Conservation (phyloP, 2,329 filamentous ascomycete species). For the Biscogniauxia marginata region DNA sequence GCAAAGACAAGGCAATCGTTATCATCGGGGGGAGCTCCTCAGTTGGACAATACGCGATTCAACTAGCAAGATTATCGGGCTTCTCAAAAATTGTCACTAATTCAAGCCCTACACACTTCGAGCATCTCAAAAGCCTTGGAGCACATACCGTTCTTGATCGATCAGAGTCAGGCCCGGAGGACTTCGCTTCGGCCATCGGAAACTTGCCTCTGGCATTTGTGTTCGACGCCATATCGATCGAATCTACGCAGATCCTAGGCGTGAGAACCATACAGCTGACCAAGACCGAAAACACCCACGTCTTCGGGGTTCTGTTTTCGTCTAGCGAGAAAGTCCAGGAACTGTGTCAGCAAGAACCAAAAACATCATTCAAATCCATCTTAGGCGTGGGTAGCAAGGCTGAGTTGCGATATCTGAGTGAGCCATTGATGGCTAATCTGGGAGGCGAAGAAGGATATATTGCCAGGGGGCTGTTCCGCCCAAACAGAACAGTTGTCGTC, state of each 20-base stretch:
- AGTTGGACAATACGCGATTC: constrained; percentile 35
- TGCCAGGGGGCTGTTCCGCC: constrained; percentile 29
- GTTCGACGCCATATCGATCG: constrained; percentile 31
- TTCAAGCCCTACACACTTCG: constrained; percentile 28
- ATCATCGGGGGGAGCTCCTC: constrained; percentile 37
- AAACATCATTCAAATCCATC: neutral
- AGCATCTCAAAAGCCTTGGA: constrained; percentile 19
- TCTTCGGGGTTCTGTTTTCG: constrained; percentile 15
- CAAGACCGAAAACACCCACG: constrained; percentile 15
- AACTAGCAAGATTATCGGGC: constrained; percentile 33
- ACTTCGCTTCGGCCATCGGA: constrained; percentile 26
- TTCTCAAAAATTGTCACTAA: constrained; percentile 35
- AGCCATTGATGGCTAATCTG: constrained; percentile 27
- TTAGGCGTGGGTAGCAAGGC: constrained; percentile 27
- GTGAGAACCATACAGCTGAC: constrained; percentile 27
- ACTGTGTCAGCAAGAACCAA: constrained; percentile 8
- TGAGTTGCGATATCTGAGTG: constrained; percentile 28
- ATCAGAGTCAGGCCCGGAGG: constrained; percentile 12
- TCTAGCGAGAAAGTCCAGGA: constrained; percentile 15
- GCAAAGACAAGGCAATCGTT: constrained; percentile 21
- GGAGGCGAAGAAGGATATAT: constrained; percentile 32
- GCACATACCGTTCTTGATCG: constrained; percentile 31
- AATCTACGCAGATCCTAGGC: constrained; percentile 30
- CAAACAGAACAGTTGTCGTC: constrained; percentile 29
- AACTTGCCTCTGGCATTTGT: constrained; percentile 30